A percentile compares a stretch with the other conserved stretches of the same genome.
Conservation (phyloP, 2,329 filamentous ascomycete genomes). For the Pyricularia grisea region DNA sequence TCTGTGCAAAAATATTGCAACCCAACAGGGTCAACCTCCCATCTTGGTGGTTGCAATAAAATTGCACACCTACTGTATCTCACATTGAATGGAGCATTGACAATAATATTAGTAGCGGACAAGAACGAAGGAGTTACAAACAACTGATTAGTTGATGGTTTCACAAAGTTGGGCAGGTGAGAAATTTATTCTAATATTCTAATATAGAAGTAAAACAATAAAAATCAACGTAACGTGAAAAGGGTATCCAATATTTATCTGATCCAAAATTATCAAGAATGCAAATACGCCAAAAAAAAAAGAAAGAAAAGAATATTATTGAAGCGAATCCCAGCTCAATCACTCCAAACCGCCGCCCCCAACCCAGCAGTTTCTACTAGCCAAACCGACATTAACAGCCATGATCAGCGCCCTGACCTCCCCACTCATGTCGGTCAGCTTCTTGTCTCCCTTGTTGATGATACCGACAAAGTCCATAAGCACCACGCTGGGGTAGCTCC, state of each 20-base stretch:
- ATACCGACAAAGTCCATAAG: conserved; percentile 9
- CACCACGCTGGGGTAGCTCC: conserved; percentile 12
- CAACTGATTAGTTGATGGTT: too few species aligned
- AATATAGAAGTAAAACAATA: too few species aligned
- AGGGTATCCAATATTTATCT: neutral
- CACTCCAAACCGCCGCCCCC: conserved; percentile 1
- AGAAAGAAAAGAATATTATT: neutral
- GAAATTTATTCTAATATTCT: too few species aligned
- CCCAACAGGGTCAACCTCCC: too few species aligned
- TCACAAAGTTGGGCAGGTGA: too few species aligned
- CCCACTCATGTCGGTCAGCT: neutral
- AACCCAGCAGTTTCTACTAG: conserved; percentile 5
- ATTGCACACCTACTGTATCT: too few species aligned
- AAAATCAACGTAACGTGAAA: neutral
- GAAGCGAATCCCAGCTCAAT: neutral
- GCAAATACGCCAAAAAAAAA: neutral
- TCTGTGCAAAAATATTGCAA: too few species aligned
- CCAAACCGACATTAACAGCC: conserved; percentile 6
- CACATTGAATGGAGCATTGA: too few species aligned
- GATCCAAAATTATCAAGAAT: neutral
- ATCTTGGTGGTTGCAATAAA: too few species aligned
- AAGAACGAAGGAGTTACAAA: too few species aligned
- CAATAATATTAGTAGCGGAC: too few species aligned
- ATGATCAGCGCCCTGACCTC: conserved; percentile 5
- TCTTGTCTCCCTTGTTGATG: conserved; percentile 2